Evolutionary conservation across 805 yeast genomes (phyloP), one percentile per base, ranked within the genome.

Genomic region (Monosporozyma servazzii): DNA sequence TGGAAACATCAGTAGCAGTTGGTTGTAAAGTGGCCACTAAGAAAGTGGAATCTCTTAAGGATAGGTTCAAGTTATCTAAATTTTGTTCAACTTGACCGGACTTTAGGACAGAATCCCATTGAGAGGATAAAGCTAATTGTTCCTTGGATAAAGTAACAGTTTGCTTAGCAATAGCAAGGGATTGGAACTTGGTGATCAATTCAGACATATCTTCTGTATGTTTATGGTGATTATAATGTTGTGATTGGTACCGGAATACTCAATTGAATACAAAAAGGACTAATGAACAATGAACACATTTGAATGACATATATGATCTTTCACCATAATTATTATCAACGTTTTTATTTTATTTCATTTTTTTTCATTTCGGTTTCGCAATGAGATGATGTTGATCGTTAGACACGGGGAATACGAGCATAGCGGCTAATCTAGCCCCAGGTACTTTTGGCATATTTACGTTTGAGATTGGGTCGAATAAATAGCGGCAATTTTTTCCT

Each of bases 71-170:
- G 51, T 79, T 73, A n/a, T 73, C 66, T 51, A 77, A 65, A 25
- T 75, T 63, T 49, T 72, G 76, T 45, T 84, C 82, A 56, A 86
- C 70, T 59, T 84, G 75, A 49, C 66, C 66, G 30, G 65, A 55
- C 52, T 73, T 68, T n/a, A 90, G 75, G 49, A 89, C 74, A 4
- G 95, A 82, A 53, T 75, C 75, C 84, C 91, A 86, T 71, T 90
- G 96, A 33, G 89, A 77, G 56, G 78, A 75, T 58, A 83, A 74
- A 21, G 96, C 96, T 62, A 76, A 74, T 71, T 84, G 86, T 68
- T 79, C 76, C 23, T 62, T 61, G 40, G 69, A 56, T 23, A 72
- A 59, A 41, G 58, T 53, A 42, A 57, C 56, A 20, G 70, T 53
- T 41, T 71, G 61, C 25, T 61, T 55, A 17, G 65, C 58, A 41